Conservation (phyloP, 163 green algal species). For the Scenedesmus sp. region DNA sequence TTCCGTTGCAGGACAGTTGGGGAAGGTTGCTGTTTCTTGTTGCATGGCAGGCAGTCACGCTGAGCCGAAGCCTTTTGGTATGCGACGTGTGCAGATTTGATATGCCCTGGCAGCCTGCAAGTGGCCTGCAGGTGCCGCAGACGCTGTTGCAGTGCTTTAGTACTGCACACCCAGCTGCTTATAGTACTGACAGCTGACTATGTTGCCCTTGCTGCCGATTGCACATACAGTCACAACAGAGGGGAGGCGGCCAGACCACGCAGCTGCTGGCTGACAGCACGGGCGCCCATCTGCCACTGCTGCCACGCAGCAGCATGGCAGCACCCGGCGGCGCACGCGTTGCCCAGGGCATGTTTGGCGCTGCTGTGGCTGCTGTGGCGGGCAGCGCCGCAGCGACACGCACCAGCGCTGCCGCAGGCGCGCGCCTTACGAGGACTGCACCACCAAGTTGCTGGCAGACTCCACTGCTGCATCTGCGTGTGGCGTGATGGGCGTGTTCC, state of each 20-base stretch:
- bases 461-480: conserved; percentile 53
- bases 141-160: no score
- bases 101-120: no score
- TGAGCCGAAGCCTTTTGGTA: background rate
- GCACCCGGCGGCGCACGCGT: background rate
- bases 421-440: conserved; percentile 41
- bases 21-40: background rate
- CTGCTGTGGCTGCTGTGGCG: conserved; percentile 23
- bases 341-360: background rate
- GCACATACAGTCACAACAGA: background rate
- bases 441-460: conserved; percentile 73
- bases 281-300: background rate
- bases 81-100: no score
- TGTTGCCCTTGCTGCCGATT: background rate
- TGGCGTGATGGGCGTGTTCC: conserved; percentile 38
- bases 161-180: background rate
- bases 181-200: no score
- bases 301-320: conserved; percentile 11
- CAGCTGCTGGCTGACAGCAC: conserved; percentile 43
- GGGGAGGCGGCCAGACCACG: conserved; percentile 28
- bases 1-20: background rate
- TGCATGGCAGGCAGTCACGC: no score
- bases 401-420: conserved; percentile 12
- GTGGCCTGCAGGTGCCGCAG: background rate
- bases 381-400: conserved; percentile 6